Base-by-base conservation (phyloP, 352 stramenopile species). In the Globisporangium spinosum region DNA sequence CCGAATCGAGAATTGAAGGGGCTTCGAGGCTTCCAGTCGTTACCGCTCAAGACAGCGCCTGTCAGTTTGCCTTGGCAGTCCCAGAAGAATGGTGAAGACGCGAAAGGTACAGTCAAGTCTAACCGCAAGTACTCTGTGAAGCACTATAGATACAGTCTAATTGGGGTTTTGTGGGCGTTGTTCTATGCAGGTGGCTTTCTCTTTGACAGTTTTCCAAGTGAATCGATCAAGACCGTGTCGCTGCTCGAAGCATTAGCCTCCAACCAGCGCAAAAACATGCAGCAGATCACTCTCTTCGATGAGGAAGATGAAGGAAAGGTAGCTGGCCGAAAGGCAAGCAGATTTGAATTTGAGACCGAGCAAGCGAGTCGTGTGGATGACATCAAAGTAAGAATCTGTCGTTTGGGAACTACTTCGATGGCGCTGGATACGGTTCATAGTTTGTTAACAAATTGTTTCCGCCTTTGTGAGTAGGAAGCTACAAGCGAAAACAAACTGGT, bases 21-120 rank as follows among this genome's bases (percentile, higher is more conserved):
- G 1, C 54, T 91, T 10, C 69, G 71, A 72, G 83, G 85, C 0
- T 89, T 80, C 61, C 79, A 93, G 53, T 68, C 64, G 23, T 53
- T 93, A 9, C 68, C 75, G 15, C 70, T 89, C 29, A 70, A 65
- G 17, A 90, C 83, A 2, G 63, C 67, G n/a, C 60, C 55, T 2
- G 35, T 91, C 1, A 15, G 64, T 25, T 55, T 90, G 1, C 80
- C 78, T 0, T 90, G 83, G 82, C 22, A 23, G 29, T n/a, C 56
- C 0, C 4, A 32, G 5, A 27, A 32, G 15, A 32, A 25, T 5
- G 38, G 22, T 15, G 27, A 54, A 1, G 25, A 56, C 22, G 38
- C 23, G 12, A 56, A 62, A 57, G 54, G 55, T 69, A 23, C 7
- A 35, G 54, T 55, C 23, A 27, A 51, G 29, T 6, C 61, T 58